These are phyloP conservation scores for Haplosporangium sp. DNA, from an alignment of 371 early-diverging fungal genomes.

Conservation along the genomic window DNA sequence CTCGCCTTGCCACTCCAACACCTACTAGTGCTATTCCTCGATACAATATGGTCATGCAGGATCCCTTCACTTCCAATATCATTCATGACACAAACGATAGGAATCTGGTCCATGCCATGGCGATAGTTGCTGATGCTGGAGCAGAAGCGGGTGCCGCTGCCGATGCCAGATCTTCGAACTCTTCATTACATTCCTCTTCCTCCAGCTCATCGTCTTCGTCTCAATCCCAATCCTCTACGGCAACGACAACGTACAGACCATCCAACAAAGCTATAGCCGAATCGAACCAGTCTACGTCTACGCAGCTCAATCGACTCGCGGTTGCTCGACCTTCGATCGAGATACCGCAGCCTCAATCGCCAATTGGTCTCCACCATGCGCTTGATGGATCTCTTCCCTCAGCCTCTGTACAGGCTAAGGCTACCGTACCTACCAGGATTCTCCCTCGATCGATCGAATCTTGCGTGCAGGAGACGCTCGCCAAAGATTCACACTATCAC, in stretches of 20 bases:
- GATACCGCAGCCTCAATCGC: conserved; percentile 36
- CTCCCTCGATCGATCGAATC: conserved; percentile 36
- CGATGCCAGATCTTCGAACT: conserved; percentile 16
- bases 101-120: conserved; percentile 21
- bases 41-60: conserved; percentile 7
- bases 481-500: conserved; percentile 16
- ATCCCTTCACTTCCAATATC: conserved; percentile 27
- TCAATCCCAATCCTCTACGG: neutral
- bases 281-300: neutral
- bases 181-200: conserved; percentile 13
- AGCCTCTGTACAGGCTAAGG: neutral
- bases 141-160: conserved; percentile 31
- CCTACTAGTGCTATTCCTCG: neutral
- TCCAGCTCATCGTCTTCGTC: neutral
- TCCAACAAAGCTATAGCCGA: too few relatives aligned
- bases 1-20: conserved; percentile 2
- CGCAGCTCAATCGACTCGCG: neutral
- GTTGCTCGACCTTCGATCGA: conserved; percentile 23
- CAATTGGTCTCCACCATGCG: conserved; percentile 46
- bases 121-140: conserved; percentile 27
- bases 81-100: conserved; percentile 23
- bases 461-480: conserved; percentile 35
- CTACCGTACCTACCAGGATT: conserved; percentile 1
- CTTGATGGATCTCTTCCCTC: conserved; percentile 37
- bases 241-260: neutral